phyloP scores from a whole-genome alignment of 495 filamentous ascomycete genomes.

The Neurospora tetrasperma region DNA sequence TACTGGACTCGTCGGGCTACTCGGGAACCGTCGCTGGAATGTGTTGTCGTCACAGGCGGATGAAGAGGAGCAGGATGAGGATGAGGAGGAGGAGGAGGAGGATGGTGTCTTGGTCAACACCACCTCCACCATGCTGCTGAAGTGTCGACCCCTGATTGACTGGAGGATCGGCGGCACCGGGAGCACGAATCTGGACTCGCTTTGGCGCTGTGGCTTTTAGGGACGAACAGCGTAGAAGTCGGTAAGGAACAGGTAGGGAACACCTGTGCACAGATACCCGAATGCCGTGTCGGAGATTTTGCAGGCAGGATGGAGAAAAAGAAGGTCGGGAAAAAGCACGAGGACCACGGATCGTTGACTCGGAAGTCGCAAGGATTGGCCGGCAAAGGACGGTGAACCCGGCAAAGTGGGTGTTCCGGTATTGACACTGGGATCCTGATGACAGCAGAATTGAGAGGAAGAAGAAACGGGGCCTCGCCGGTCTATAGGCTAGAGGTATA shows the following conservation, averaged over 20 bases:
- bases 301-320: not conserved
- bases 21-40: not conserved
- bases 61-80: not conserved
- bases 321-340: not conserved
- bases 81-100: not conserved
- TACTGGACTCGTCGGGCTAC: not conserved
- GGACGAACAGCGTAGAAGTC: not conserved
- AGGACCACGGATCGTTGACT: conserved; percentile 1
- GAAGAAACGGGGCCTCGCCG: not conserved
- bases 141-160: not conserved
- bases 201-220: not conserved
- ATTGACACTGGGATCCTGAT: not conserved
- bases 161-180: not conserved
- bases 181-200: not conserved
- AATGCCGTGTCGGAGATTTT: not conserved
- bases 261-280: not conserved
- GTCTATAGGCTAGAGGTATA: not conserved
- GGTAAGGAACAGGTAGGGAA: not conserved
- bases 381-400: not conserved
- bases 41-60: not conserved
- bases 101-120: not conserved
- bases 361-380: not conserved
- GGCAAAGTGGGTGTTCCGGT: not conserved
- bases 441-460: not conserved
- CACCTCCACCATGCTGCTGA: conserved; percentile 1